Percentiles rank a stretch among this genome's conserved stretches.
These are phyloP conservation scores for Crithidia sp. DNA, from an alignment of 208 protist species.

Conservation along the genomic window DNA sequence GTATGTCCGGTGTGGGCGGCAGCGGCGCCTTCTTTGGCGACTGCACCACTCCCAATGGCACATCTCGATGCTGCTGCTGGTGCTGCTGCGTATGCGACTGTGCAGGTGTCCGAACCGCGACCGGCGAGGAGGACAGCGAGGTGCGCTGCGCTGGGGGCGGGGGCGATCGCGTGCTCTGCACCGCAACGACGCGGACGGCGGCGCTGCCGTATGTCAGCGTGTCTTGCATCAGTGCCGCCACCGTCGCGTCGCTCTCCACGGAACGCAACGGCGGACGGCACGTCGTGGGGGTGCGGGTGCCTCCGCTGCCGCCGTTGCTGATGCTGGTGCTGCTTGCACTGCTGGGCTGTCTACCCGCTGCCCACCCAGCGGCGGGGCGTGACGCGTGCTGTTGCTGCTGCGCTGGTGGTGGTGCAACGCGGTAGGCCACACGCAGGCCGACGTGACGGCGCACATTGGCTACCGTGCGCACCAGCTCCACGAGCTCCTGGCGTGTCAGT, in stretches of 20 bases:
- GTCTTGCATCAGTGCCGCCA: conserved; percentile 17
- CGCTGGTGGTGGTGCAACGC: conserved; percentile 24
- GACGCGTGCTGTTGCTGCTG: not conserved
- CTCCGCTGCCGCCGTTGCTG: not conserved
- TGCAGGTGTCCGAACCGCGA: not conserved
- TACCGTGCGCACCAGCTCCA: conserved; percentile 34
- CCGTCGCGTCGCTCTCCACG: conserved; percentile 24
- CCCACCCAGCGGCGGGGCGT: too few species aligned
- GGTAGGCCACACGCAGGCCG: conserved; percentile 50
- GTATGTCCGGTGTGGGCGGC: too few species aligned
- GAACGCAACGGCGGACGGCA: conserved; percentile 20
- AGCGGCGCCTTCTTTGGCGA: too few species aligned
- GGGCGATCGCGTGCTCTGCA: conserved; percentile 22
- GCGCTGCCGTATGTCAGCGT: conserved; percentile 14
- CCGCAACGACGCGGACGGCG: conserved; percentile 31
- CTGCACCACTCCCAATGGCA: too few species aligned
- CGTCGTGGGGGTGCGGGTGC: conserved; percentile 13
- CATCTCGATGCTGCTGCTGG: not conserved
- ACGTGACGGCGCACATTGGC: conserved; percentile 32
- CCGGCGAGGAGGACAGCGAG: not conserved
- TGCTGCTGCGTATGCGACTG: not conserved
- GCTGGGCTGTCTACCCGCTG: too few species aligned
- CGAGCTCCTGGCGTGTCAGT: conserved; percentile 39
- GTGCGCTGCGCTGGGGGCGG: not conserved
- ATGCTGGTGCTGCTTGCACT: not conserved